Percentiles rank a stretch among this genome's conserved stretches.
Conservation (phyloP, 352 stramenopile genomes). For the Albugo candida region DNA sequence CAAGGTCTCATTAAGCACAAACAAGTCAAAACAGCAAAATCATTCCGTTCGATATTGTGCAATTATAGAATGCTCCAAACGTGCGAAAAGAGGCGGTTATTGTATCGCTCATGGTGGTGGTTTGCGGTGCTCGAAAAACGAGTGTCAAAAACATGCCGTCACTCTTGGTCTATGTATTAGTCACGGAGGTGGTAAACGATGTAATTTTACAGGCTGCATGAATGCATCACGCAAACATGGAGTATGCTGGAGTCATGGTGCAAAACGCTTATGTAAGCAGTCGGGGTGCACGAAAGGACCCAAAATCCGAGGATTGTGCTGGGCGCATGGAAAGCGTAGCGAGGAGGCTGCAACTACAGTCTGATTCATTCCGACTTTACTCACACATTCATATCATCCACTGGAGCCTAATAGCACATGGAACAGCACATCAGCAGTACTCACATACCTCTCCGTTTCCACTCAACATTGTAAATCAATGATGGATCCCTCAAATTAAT, state of each 20-base stretch:
- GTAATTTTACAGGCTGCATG: slow-evolving; percentile 44
- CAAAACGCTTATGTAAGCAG: slow-evolving; percentile 60
- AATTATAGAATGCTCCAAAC: slow-evolving; percentile 50
- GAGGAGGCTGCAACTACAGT: too few relatives aligned
- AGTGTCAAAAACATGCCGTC: slow-evolving; percentile 63
- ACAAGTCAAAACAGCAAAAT: slow-evolving; percentile 38
- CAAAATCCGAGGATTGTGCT: slow-evolving; percentile 70
- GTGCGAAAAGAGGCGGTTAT: slow-evolving; percentile 56
- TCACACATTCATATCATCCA: too few relatives aligned
- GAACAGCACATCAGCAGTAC: too few relatives aligned
- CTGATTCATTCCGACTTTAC: too few relatives aligned
- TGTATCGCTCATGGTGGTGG: slow-evolving; percentile 69
- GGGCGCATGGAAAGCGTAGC: slow-evolving; percentile 24
- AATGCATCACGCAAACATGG: slow-evolving; percentile 68
- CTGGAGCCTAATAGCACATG: too few relatives aligned
- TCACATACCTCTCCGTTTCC: too few relatives aligned
- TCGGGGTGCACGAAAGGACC: slow-evolving; percentile 63
- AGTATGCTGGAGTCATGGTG: slow-evolving; percentile 63
- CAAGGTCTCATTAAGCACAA: too few relatives aligned
- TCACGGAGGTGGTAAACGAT: slow-evolving; percentile 65
- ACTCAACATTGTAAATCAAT: too few relatives aligned
- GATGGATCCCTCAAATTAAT: too few relatives aligned
- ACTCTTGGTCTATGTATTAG: slow-evolving; percentile 71
- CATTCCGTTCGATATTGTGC: slow-evolving; percentile 18
- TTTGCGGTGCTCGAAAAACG: slow-evolving; percentile 42